Evolutionary conservation across 2,329 filamentous ascomycete species (phyloP).

Genomic region (Curvularia lunata): DNA sequence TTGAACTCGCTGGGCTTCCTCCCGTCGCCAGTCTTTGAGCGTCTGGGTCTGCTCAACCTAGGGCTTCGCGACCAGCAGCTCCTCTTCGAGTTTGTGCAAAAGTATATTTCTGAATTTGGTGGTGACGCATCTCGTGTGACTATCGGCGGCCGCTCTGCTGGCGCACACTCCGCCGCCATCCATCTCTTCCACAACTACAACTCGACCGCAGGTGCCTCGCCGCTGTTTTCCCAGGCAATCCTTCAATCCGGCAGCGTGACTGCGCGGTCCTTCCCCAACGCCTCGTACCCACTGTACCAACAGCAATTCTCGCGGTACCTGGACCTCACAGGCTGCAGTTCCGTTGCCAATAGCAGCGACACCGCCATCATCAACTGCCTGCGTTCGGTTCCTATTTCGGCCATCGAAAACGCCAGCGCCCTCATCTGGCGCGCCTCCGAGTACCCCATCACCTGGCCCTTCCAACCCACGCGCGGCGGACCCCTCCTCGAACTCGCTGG

Average conservation of each 20-base stretch:
- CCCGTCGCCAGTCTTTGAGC: slow-evolving; percentile 33
- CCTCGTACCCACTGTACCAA: slow-evolving; percentile 38
- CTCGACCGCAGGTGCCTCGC: slow-evolving; percentile 25
- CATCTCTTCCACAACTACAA: slow-evolving; percentile 42
- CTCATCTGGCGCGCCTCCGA: slow-evolving; percentile 44
- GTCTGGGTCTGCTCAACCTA: slow-evolving; percentile 36
- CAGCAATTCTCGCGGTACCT: slow-evolving; percentile 33
- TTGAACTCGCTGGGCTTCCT: slow-evolving; percentile 35
- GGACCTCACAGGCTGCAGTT: slow-evolving; percentile 24
- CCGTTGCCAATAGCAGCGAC: slow-evolving; percentile 33
- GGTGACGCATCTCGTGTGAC: slow-evolving; percentile 48
- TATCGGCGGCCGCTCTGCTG: slow-evolving; percentile 49
- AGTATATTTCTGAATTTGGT: slow-evolving; percentile 50
- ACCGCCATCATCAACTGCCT: slow-evolving; percentile 48
- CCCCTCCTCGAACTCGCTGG: slow-evolving; percentile 54
- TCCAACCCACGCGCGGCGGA: slow-evolving; percentile 54
- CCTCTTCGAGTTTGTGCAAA: slow-evolving; percentile 45
- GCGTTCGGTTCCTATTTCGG: slow-evolving; percentile 44
- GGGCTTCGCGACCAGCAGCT: slow-evolving; percentile 33
- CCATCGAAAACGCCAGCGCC: slow-evolving; percentile 47
- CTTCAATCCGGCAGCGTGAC: slow-evolving; percentile 38
- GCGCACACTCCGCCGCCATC: slow-evolving; percentile 39
- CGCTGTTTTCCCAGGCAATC: slow-evolving; percentile 37
- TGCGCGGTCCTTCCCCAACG: slow-evolving; percentile 36
- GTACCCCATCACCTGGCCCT: slow-evolving; percentile 54